These are phyloP conservation scores for Terfezia boudieri DNA, from an alignment of 495 filamentous ascomycete species.

Conservation along the genomic window DNA sequence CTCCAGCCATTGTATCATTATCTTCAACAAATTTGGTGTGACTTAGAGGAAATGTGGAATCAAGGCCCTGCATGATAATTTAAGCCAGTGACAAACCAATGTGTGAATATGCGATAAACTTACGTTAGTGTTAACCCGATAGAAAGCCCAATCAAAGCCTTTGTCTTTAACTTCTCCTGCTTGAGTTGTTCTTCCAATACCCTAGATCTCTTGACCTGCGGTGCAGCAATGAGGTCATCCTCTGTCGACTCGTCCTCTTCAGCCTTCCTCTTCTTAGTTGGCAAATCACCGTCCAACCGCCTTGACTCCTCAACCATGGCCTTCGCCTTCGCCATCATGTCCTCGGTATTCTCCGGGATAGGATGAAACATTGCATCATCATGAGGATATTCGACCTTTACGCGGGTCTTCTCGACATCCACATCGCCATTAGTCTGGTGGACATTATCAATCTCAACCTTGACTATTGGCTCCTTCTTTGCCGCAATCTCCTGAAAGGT, in stretches of 20 bases:
- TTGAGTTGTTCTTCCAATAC: slow-evolving; percentile 51
- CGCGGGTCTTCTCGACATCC: slow-evolving; percentile 48
- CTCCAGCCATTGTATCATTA: not conserved
- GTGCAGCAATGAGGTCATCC: slow-evolving; percentile 30
- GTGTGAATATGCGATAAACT: slow-evolving; percentile 20
- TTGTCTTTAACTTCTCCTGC: slow-evolving; percentile 60
- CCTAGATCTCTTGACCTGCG: slow-evolving; percentile 47
- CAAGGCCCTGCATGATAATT: not conserved
- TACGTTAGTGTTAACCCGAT: slow-evolving; percentile 76
- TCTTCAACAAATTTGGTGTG: not conserved
- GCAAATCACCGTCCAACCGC: slow-evolving; percentile 29
- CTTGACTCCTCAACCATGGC: slow-evolving; percentile 71
- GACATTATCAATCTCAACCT: slow-evolving; percentile 41
- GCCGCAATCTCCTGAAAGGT: not conserved
- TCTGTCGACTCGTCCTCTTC: slow-evolving; percentile 37
- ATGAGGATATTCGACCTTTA: slow-evolving; percentile 56
- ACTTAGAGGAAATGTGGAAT: not conserved
- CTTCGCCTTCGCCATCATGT: slow-evolving; percentile 68
- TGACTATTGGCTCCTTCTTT: slow-evolving; percentile 36
- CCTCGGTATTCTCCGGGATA: slow-evolving; percentile 46
- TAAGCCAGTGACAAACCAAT: not conserved
- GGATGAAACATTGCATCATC: slow-evolving; percentile 40
- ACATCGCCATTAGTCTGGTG: slow-evolving; percentile 33
- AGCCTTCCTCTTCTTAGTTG: slow-evolving; percentile 53
- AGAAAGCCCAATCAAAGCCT: slow-evolving; percentile 63